These are phyloP conservation scores for Vigna mungo DNA, from an alignment of 306 rosid species.

Conservation along the genomic window DNA sequence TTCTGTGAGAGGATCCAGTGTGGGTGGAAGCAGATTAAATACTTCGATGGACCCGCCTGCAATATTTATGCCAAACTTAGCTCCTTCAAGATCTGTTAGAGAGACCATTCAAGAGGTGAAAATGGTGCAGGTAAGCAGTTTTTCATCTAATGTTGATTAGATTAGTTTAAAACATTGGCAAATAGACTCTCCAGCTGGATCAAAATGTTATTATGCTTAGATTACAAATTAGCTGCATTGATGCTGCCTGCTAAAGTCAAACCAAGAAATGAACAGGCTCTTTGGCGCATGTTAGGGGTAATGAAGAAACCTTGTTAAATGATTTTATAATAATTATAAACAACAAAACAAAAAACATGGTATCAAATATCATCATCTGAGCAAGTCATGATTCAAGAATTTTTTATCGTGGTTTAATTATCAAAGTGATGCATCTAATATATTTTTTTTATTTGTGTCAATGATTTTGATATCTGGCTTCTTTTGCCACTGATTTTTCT, in stretches of 20 bases:
- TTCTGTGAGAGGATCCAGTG: conserved; percentile 56
- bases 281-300: not conserved
- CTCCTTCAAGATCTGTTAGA: conserved; percentile 73
- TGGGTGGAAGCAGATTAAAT: conserved; percentile 43
- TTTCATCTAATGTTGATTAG: conserved; percentile 15
- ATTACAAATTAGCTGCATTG: not conserved
- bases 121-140: conserved; percentile 75
- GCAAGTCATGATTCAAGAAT: not conserved
- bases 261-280: conserved; percentile 13
- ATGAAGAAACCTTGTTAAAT: not conserved
- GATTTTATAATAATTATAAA: not conserved
- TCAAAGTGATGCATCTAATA: not conserved
- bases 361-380: conserved; percentile 18
- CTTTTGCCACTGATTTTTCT: not conserved
- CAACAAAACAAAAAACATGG: not conserved
- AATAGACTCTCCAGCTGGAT: not conserved
- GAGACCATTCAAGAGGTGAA: conserved; percentile 86
- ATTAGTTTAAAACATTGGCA: conserved; percentile 6
- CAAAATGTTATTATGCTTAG: conserved; percentile 20
- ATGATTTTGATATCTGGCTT: conserved; percentile 20
- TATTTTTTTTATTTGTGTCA: not conserved
- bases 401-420: not conserved
- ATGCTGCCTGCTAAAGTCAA: conserved; percentile 11
- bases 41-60: conserved; percentile 78
- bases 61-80: conserved; percentile 73